Evolutionary conservation across 352 stramenopile genomes (phyloP).

Genomic region (Globisporangium sylvaticum): DNA sequence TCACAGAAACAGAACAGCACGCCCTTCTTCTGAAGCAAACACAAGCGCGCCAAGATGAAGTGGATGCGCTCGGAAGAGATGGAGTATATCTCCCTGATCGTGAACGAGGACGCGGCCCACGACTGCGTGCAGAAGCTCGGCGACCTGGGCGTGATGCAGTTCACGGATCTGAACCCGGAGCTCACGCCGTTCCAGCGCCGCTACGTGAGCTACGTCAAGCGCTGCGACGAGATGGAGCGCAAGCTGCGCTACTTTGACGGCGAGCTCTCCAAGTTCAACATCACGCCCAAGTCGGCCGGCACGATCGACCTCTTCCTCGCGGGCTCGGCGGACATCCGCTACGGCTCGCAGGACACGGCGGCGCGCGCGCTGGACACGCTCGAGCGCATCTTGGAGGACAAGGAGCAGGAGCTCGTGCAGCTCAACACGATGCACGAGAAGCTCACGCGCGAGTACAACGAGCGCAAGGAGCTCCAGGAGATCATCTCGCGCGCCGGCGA

Average conservation of each 20-base stretch:
- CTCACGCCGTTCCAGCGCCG: conserved; percentile 98
- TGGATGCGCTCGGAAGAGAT: conserved; percentile 99
- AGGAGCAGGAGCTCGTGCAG: conserved; percentile 95
- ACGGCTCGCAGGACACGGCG: conserved; percentile 78
- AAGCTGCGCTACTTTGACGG: conserved; percentile 96
- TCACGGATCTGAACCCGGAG: conserved; percentile 99
- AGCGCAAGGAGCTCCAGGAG: conserved; percentile 87
- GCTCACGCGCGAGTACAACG: conserved; percentile 97
- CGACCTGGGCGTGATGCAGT: conserved; percentile 95
- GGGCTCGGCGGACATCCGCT: conserved; percentile 68
- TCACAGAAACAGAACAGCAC: background rate
- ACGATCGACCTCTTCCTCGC: conserved; percentile 77
- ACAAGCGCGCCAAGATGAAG: conserved; percentile 47
- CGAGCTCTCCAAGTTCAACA: conserved; percentile 94
- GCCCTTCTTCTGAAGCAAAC: background rate
- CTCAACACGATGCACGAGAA: conserved; percentile 98
- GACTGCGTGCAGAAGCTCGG: conserved; percentile 96
- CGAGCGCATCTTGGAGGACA: conserved; percentile 94
- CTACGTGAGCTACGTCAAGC: conserved; percentile 98
- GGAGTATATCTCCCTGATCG: conserved; percentile 98
- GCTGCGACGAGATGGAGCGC: conserved; percentile 98
- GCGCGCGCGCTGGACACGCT: conserved; percentile 91
- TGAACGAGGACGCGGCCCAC: conserved; percentile 97
- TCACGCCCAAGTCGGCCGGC: conserved; percentile 69
- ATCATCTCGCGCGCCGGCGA: conserved; percentile 74